These are phyloP conservation scores for Gracilariopsis chorda DNA, from an alignment of 23 red algal species.

Conservation along the genomic window DNA sequence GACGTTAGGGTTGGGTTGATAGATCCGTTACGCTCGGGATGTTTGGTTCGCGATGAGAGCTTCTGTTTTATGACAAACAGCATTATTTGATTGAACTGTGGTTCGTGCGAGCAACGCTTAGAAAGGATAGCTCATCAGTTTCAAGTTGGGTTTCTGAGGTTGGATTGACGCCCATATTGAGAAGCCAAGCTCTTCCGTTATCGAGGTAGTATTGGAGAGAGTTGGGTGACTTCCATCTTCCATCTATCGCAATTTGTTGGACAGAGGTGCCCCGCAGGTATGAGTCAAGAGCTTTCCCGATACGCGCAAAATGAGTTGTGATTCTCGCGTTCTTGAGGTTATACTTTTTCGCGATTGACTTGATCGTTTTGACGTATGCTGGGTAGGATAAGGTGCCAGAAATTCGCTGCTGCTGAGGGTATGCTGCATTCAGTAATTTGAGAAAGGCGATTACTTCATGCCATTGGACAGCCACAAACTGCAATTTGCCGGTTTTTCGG, in stretches of 20 bases:
- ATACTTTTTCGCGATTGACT: neutral
- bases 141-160: neutral
- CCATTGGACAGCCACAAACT: neutral
- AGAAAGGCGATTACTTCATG: neutral
- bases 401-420: neutral
- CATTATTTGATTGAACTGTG: too few species aligned
- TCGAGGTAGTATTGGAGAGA: neutral
- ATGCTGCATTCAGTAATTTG: neutral
- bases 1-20: too few species aligned
- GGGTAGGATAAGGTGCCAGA: neutral
- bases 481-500: neutral
- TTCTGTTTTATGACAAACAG: too few species aligned
- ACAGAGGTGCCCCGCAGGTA: neutral
- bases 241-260: neutral
- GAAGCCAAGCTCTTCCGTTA: neutral
- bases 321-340: neutral
- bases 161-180: neutral
- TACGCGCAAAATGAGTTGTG: neutral
- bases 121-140: neutral
- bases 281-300: neutral
- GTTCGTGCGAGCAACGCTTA: too few species aligned
- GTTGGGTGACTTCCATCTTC: conserved; percentile 2
- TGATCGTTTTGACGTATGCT: neutral
- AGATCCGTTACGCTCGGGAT: too few species aligned
- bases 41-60: too few species aligned